phyloP scores from a whole-genome alignment of 2,329 filamentous ascomycete genomes.

The Alternaria solani region DNA sequence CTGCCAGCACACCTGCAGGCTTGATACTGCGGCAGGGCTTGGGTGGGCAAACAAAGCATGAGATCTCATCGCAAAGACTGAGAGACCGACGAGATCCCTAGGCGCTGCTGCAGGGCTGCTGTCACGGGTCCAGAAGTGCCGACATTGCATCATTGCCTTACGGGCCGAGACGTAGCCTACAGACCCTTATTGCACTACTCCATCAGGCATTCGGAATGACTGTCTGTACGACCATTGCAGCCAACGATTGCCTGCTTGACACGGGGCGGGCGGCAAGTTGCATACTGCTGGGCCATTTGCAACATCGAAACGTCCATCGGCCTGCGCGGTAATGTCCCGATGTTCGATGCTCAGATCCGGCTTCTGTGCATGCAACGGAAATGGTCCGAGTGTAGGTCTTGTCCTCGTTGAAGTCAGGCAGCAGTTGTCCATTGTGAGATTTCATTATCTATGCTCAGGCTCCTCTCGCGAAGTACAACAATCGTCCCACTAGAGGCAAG shows the following conservation, averaged over 20 bases:
- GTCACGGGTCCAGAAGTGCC: conserved; percentile 23
- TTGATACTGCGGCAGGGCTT: conserved; percentile 33
- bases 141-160: conserved; percentile 21
- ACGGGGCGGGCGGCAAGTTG: conserved; percentile 32
- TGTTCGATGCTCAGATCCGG: conserved; percentile 24
- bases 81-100: conserved; percentile 1
- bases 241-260: conserved; percentile 32
- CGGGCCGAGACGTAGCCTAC: conserved; percentile 23
- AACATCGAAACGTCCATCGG: conserved; percentile 22
- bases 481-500: conserved; percentile 11
- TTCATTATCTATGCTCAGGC: not conserved
- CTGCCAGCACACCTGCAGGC: conserved; percentile 45
- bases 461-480: not conserved
- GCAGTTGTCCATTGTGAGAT: not conserved
- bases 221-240: conserved; percentile 33
- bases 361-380: conserved; percentile 33
- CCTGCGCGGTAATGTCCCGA: conserved; percentile 1
- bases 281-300: conserved; percentile 30
- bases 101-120: conserved; percentile 21
- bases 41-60: conserved; percentile 40
- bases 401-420: not conserved
- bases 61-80: conserved; percentile 20
- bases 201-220: conserved; percentile 29
- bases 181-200: conserved; percentile 29
- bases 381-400: not conserved